Evolutionary conservation across 768 basidiomycete species (phyloP), one percentile per base, ranked within the genome.

Genomic region (Hygrophoropsis aurantiaca): DNA sequence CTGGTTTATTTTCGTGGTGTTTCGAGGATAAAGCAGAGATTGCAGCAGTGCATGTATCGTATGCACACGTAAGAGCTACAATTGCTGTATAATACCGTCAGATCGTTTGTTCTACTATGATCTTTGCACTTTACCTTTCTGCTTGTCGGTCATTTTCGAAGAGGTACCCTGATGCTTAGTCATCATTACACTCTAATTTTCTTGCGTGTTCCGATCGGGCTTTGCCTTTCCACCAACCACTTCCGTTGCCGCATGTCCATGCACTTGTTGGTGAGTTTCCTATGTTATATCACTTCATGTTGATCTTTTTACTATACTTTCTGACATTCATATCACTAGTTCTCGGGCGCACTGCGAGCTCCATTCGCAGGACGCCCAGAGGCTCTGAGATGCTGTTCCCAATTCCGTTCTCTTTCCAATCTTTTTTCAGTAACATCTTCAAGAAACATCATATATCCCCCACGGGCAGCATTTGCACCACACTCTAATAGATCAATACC

Each of bases 401-500:
- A 46, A 40, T 25, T 51, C 46, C 53, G 47, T 25, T 52, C 49
- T 15, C 55, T 56, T 24, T 52, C 59, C 15, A 50, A 47, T 30
- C 42, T 46, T 38, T 32, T 37, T 27, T 40, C 49, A 32, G 34
- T 49, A 11, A 18, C 51, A 25, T 33, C 18, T 24, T 37, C 34
- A n/a, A n/a, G n/a, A n/a, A 33, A 35, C 37, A 26, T 33, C 48
- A 39, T 27, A 16, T 25, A 15, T 59, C 52, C 59, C n/a, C n/a
- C n/a, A n/a, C n/a, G n/a, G n/a, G n/a, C n/a, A n/a, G n/a, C 58
- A 25, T 32, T 35, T 60, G 70, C 40, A 33, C 61, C 15, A 51
- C 78, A 30, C 37, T 73, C 71, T 43, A 64, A 79, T 40, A 70
- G 24, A 72, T 74, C 30, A 70, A 74, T 79, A 74, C 54, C 72